A percentile compares a stretch with the other conserved stretches of the same genome.
Conservation (phyloP, 2,329 filamentous ascomycete species). For the Fusarium domesticum region DNA sequence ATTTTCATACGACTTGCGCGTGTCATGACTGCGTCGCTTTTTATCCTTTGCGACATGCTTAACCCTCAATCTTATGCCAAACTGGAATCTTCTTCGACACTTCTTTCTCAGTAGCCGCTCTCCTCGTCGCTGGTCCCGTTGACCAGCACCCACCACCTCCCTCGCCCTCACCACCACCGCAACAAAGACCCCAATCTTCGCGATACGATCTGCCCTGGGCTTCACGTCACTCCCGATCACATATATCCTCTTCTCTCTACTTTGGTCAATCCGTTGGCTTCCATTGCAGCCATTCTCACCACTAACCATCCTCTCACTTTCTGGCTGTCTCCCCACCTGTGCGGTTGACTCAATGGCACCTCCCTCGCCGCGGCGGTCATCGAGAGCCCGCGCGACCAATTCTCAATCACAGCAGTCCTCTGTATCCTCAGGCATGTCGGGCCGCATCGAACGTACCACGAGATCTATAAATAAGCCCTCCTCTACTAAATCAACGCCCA, state of each 20-base stretch:
- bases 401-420: constrained; percentile 74
- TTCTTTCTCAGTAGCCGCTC: constrained; percentile 24
- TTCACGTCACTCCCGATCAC: constrained; percentile 2
- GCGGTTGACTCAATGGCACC: constrained; percentile 52
- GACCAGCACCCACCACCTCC: constrained; percentile 11
- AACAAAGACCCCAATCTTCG: constrained; percentile 22
- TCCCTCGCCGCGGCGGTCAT: constrained; percentile 78
- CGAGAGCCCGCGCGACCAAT: constrained; percentile 80
- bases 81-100: constrained; percentile 21
- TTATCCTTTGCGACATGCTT: constrained; percentile 27
- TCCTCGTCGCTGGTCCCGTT: constrained; percentile 15
- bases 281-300: too few species aligned
- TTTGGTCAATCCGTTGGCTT: too few species aligned
- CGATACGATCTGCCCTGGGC: constrained; percentile 7
- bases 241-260: too few species aligned
- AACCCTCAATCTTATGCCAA: constrained; percentile 26
- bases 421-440: constrained; percentile 74
- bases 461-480: constrained; percentile 69
- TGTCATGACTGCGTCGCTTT: constrained; percentile 23
- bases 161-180: constrained; percentile 12
- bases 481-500: constrained; percentile 74
- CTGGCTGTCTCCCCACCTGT: constrained; percentile 31
- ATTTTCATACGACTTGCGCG: constrained; percentile 10
- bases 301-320: constrained; percentile 8
- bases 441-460: constrained; percentile 70